phyloP scores from a whole-genome alignment of 306 rosid species.

The Ormosia emarginata region DNA sequence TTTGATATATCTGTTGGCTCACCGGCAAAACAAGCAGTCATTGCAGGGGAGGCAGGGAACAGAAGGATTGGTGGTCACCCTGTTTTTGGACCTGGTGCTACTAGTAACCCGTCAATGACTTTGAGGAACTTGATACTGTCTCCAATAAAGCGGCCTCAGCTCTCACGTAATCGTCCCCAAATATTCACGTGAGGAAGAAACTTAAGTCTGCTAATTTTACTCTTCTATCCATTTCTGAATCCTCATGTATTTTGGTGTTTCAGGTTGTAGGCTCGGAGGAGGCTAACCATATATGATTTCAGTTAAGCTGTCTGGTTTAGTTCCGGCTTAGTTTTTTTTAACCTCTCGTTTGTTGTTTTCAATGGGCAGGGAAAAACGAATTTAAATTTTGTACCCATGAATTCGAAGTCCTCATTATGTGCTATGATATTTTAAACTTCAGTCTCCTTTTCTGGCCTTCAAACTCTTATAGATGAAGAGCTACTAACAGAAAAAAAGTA shows the following conservation, averaged over 20 bases:
- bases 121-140: slow-evolving; percentile 83
- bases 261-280: slow-evolving; percentile 65
- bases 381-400: neutral
- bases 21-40: slow-evolving; percentile 61
- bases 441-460: neutral
- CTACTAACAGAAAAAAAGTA: neutral
- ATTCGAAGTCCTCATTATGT: neutral
- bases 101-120: slow-evolving; percentile 74
- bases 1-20: slow-evolving; percentile 82
- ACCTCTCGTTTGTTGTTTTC: neutral
- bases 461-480: neutral
- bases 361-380: neutral
- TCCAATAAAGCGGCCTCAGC: slow-evolving; percentile 96
- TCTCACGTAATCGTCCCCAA: slow-evolving; percentile 79
- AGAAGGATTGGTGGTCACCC: slow-evolving; percentile 69
- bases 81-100: slow-evolving; percentile 54
- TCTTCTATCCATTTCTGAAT: neutral
- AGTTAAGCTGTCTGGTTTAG: slow-evolving; percentile 15
- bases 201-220: neutral
- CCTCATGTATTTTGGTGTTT: slow-evolving; percentile 30
- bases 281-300: slow-evolving; percentile 14
- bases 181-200: slow-evolving; percentile 65
- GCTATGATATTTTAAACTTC: slow-evolving; percentile 23
- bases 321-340: neutral
- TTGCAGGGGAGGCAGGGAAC: slow-evolving; percentile 58